Conservation (phyloP, 2,329 filamentous ascomycete genomes). For the Scedosporium dehoogii region DNA sequence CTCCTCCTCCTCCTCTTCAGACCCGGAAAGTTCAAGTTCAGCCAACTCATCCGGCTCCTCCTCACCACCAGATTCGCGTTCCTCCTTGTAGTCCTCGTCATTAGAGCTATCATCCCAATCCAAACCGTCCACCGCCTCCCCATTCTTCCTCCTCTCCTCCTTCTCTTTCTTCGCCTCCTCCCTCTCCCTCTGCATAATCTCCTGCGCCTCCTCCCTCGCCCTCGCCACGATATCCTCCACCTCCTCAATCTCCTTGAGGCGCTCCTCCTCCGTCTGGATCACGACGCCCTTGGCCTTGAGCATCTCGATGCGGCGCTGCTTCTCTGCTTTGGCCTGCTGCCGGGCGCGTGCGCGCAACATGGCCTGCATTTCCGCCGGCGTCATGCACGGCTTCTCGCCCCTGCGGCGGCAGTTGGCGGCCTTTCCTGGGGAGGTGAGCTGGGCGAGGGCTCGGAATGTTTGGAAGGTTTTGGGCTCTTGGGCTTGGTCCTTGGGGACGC, state of each 20-base stretch:
- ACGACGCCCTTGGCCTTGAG: constrained; percentile 71
- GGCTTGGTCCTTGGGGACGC: constrained; percentile 51
- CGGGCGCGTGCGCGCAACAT: constrained; percentile 62
- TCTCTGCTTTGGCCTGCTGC: constrained; percentile 68
- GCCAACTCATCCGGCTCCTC: constrained; percentile 27
- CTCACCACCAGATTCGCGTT: constrained; percentile 23
- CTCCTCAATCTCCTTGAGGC: constrained; percentile 69
- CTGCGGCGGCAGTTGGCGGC: constrained; percentile 28
- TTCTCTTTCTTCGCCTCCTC: constrained; percentile 59
- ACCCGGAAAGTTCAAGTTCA: constrained; percentile 33
- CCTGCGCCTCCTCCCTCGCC: constrained; percentile 69
- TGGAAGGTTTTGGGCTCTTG: constrained; percentile 55
- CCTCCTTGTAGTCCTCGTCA: constrained; percentile 36
- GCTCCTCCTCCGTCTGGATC: constrained; percentile 78
- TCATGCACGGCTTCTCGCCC: constrained; percentile 48
- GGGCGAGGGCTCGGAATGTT: constrained; percentile 63
- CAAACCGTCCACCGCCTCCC: constrained; percentile 36
- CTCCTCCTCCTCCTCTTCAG: constrained; percentile 28
- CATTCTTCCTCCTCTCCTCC: constrained; percentile 32
- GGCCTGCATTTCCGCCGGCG: constrained; percentile 56
- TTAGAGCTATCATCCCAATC: constrained; percentile 49
- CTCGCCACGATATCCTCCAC: constrained; percentile 83
- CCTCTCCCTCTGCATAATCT: constrained; percentile 69
- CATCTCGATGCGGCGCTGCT: constrained; percentile 65
- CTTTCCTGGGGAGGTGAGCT: constrained; percentile 55